Evolutionary conservation across 768 basidiomycete species (phyloP).

Genomic region (Leccinum sublutescens): DNA sequence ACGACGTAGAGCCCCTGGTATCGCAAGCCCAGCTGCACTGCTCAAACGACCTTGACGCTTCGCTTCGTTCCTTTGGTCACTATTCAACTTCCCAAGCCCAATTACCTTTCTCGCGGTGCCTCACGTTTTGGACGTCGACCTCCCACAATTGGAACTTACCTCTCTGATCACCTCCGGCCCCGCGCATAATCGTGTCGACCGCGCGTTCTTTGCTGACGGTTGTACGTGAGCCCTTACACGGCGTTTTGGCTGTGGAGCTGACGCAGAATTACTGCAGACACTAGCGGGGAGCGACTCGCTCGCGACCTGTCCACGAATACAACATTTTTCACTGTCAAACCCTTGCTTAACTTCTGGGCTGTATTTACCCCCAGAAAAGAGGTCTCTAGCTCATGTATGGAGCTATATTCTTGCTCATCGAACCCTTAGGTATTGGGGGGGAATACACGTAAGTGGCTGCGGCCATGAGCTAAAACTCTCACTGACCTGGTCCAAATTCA

Average conservation of each 20-base stretch:
- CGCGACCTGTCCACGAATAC: constrained; percentile 69
- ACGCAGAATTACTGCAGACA: constrained; percentile 40
- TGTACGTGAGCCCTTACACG: constrained; percentile 45
- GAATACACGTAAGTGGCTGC: constrained; percentile 60
- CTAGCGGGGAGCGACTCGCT: constrained; percentile 56
- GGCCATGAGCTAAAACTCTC: background rate
- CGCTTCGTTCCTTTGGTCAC: background rate
- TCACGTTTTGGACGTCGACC: constrained; percentile 7
- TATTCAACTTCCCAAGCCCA: constrained; percentile 15
- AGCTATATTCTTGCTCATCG: background rate
- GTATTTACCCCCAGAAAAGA: constrained; percentile 74
- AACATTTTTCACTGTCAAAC: constrained; percentile 73
- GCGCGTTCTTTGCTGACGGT: constrained; percentile 77
- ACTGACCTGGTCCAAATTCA: background rate
- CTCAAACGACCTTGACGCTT: constrained; percentile 19
- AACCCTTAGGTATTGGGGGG: constrained; percentile 62
- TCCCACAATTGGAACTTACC: constrained; percentile 51
- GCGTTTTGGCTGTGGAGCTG: background rate
- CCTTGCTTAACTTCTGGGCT: constrained; percentile 79
- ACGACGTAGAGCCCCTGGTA: constrained; percentile 14
- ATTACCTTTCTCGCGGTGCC: constrained; percentile 7
- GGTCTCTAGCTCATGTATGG: constrained; percentile 39
- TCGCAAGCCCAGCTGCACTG: constrained; percentile 24
- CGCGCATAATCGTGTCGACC: constrained; percentile 63
- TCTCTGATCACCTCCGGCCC: constrained; percentile 63